Conservation (phyloP, 106 monocot species). For the Dendrobium officinale region DNA sequence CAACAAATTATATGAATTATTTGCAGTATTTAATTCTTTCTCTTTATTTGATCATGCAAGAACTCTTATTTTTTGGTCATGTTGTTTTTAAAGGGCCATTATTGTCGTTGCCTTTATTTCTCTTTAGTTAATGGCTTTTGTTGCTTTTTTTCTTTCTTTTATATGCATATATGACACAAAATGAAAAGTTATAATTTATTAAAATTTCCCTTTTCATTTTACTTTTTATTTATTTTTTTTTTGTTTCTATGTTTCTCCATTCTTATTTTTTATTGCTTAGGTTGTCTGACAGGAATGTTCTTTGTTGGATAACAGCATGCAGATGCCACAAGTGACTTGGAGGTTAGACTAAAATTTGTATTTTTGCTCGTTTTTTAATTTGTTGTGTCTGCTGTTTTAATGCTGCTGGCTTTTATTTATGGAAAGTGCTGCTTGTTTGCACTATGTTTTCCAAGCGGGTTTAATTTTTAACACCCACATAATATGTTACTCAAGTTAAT, state of each 20-base stretch:
- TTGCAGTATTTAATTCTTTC: background rate
- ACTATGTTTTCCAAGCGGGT: background rate
- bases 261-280: constrained; percentile 36
- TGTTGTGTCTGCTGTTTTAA: background rate
- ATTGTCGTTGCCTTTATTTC: background rate
- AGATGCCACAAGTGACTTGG: constrained; percentile 46
- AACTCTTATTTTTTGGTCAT: background rate
- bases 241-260: constrained; percentile 21
- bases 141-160: background rate
- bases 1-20: background rate
- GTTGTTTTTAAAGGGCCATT: background rate
- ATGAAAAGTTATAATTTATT: background rate
- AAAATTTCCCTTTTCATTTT: background rate
- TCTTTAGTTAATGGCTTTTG: background rate
- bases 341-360: constrained; percentile 38
- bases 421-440: background rate
- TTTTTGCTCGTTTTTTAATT: background rate
- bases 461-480: background rate
- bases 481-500: background rate
- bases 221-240: background rate
- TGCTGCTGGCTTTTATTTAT: background rate
- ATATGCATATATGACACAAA: background rate
- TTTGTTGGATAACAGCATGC: constrained; percentile 70
- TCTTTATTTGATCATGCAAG: background rate
- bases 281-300: constrained; percentile 49